These are phyloP conservation scores for Camellia lanceoleosa DNA, from an alignment of 148 eudicot species.

Conservation along the genomic window DNA sequence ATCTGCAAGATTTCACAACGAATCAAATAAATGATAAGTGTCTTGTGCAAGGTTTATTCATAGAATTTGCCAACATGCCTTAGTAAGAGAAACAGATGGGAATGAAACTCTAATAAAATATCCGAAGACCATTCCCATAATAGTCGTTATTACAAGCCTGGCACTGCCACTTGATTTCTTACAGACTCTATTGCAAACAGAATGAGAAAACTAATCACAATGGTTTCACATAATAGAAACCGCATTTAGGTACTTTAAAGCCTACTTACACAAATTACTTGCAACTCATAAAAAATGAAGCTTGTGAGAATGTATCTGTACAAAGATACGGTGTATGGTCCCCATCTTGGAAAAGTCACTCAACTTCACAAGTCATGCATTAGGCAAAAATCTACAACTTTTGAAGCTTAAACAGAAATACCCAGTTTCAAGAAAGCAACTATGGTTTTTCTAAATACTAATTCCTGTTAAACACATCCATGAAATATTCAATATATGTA, in stretches of 20 bases:
- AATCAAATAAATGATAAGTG: conserved; percentile 12
- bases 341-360: conserved; percentile 39
- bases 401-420: too few species aligned
- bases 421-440: too few species aligned
- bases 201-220: neutral
- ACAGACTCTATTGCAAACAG: too few species aligned
- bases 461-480: conserved; percentile 4
- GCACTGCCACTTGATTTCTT: too few species aligned
- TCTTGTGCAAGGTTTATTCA: neutral
- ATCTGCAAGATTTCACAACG: conserved; percentile 40
- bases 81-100: too few species aligned
- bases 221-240: neutral
- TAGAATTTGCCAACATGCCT: too few species aligned
- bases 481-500: neutral
- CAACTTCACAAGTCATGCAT: conserved; percentile 16
- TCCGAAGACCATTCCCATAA: too few species aligned
- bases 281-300: neutral
- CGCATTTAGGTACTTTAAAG: neutral
- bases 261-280: neutral
- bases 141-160: too few species aligned
- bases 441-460: too few species aligned
- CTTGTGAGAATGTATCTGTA: neutral
- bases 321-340: conserved; percentile 51
- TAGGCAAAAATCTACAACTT: too few species aligned
- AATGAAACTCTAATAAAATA: too few species aligned